Base-by-base conservation (phyloP, 768 basidiomycete species). In the Naganishia vaughanmartiniae region DNA sequence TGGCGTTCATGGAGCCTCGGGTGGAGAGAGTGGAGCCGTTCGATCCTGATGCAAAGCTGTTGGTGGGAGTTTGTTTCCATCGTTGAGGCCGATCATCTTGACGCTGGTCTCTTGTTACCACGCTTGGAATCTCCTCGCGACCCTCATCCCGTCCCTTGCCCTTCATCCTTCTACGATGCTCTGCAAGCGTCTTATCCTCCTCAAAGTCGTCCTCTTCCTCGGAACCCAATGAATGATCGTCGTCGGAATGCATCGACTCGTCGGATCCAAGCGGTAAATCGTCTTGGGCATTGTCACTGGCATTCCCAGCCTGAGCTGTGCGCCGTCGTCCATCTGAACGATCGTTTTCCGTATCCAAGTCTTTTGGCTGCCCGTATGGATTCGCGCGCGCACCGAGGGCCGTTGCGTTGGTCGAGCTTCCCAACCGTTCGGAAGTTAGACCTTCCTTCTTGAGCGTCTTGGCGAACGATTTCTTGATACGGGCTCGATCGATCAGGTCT, bases 391-490 rank as follows among this genome's bases (percentile, higher is more conserved):
- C 33, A 6, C 71, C 66, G 2, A 66, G 30, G n/a, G 42, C 67
- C 72, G 46, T 34, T 69, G 39, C 51, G 21, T 55, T 42, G 12
- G 21, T 82, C 83, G 70, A 84, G 83, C 78, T 82, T 84, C 70
- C 85, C 85, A 82, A 89, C 90, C 82, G 90, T 84, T 42, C 86
- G 84, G 76, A 86, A 68, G 89, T 85, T 12, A 94, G 85, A 87
- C 93, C 93, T 70, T 87, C 85, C 77, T 87, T 85, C 81, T 92
- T 94, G 70, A 94, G 83, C 74, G 87, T 88, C 79, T 87, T 90
- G 24, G 93, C 92, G 72, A 77, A 82, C 15, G 70, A 66, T 67
- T 77, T 76, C 74, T 82, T 82, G 72, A 80, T 75, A 69, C 77
- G 76, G 1, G 80, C 78, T 65, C 77, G 73, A 57, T 75, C 70